Evolutionary conservation across 208 protist genomes (phyloP), one percentile per base, ranked within the genome.

Genomic region (Phytomonas francai): DNA sequence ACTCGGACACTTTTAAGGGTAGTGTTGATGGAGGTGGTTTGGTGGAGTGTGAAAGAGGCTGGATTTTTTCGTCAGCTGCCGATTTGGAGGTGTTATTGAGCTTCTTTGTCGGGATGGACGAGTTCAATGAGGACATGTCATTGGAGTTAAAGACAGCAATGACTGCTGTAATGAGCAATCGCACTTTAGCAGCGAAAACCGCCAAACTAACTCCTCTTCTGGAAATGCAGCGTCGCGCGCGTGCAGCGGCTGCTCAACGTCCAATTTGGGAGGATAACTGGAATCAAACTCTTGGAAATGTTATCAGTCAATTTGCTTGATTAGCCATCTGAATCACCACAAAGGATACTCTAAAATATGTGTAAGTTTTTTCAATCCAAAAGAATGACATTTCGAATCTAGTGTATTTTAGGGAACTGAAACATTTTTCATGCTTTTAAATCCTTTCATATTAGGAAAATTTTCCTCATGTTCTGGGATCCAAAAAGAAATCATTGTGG

Each of bases 221-320:
- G 11, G 65, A 74, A 39, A 78, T 78, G 74, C 71, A 76, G 65
- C 67, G 39, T 14, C 70, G 76, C 22, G 75, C 73, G 5, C 57
- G 61, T 30, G 68, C 71, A 27, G 77, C 70, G 22, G 73, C 70
- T 29, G 67, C 49, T 32, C 63, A 63, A 31, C 73, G 70, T 25
- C 30, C 59, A 34, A 91, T 80, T 34, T 93, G 87, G 85, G 73
- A 85, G 30, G 80, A 93, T 11, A 80, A 85, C 51, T 93, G 87
- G 87, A 68, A 70, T 54, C 51, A 30, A 14, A 70, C 77, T 14
- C 68, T 88, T 12, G 58, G 79, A 14, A 83, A 83, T 9, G 59
- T 91, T 11, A 57, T 93, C 27, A 59, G 80, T 30, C 39, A 81
- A 63, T 63, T 76, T 36, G 57, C 77, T 32, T 79, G 58, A 73